Base-by-base conservation (phyloP, 768 basidiomycete species). In the Boletus reticulatus region DNA sequence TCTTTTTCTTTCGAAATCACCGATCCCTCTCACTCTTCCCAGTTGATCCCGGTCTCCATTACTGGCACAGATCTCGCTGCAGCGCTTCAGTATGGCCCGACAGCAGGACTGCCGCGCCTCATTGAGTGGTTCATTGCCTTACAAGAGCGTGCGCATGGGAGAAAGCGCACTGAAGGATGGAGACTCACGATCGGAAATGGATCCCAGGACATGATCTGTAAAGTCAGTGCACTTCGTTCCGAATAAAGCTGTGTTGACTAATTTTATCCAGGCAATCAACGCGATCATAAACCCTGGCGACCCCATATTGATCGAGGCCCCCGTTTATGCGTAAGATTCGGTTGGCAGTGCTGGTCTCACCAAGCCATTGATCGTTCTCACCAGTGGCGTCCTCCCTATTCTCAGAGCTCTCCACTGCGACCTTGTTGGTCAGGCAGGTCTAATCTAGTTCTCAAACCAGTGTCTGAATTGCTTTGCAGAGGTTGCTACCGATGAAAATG, bases 201-300 rank as follows among this genome's bases (percentile, higher is more conserved):
- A 12, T 91, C 90, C 43, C 95, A 97, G 72, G 94, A 97, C 76
- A 67, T 93, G 60, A 82, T 98, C 48, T 88, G 80, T 75, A 97
- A 95, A 82, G 93, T 89, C 61, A 0, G 53, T 55, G 43, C 43
- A 36, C 36, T 24, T 46, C 37, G 10, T 22, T 16, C 16, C 12
- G 16, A 20, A 36, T 2, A 36, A 36, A 27, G 22, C 62, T 55
- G 43, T 58, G 24, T 47, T 31, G 61, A 43, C 50, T 48, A 36
- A 56, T 58, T 49, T 56, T 19, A 24, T 54, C 27, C 32, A 96
- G 92, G 87, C 87, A 27, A 80, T 92, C 56, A 67, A 78, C 19
- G 81, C 85, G 6, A 72, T 96, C 44, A 73, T 92, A 17, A 85
- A 93, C 65, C 84, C 82, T 4, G 93, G 91, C 13, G 94, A 97